Conservation (phyloP, 1,284 basidiomycete species). For the Sparassis latifolia region DNA sequence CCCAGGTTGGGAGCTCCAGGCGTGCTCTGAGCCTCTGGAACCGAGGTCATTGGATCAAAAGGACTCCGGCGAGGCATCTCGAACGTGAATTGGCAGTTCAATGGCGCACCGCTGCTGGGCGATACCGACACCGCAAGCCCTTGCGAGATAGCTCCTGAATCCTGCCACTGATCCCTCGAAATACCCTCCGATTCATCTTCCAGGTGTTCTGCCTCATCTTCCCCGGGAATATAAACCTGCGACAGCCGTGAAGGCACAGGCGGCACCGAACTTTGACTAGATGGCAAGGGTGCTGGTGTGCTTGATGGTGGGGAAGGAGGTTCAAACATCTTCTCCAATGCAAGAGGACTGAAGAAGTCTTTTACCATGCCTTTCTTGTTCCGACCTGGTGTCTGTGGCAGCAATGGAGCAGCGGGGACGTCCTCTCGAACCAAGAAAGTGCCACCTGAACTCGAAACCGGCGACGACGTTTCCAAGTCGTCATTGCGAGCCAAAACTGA, state of each 20-base stretch:
- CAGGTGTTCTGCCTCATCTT: constrained; percentile 8
- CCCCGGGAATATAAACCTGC: constrained; percentile 22
- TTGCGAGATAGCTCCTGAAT: neutral
- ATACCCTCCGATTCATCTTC: neutral
- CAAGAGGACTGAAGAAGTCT: constrained; percentile 80
- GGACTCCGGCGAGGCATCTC: constrained; percentile 40
- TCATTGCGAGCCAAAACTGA: constrained; percentile 42
- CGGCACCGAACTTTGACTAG: constrained; percentile 21
- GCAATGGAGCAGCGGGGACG: constrained; percentile 43
- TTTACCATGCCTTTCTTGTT: constrained; percentile 60
- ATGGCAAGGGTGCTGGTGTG: constrained; percentile 17
- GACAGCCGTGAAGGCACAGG: constrained; percentile 30
- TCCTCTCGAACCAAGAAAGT: constrained; percentile 81
- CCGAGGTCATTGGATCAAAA: constrained; percentile 27
- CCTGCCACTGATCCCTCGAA: constrained; percentile 4
- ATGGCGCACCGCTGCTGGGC: constrained; percentile 23
- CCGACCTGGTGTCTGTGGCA: constrained; percentile 58
- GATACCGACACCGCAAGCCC: constrained; percentile 6
- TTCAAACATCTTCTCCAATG: constrained; percentile 85
- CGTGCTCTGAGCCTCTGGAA: constrained; percentile 42
- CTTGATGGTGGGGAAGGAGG: constrained; percentile 69
- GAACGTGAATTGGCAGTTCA: constrained; percentile 73
- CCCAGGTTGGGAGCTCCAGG: constrained; percentile 33
- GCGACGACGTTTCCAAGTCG: constrained; percentile 27
- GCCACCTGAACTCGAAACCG: constrained; percentile 37